Evolutionary conservation across 1,139 yeast genomes (phyloP), one percentile per base, ranked within the genome.

Genomic region (Yamadazyma friedrichii): DNA sequence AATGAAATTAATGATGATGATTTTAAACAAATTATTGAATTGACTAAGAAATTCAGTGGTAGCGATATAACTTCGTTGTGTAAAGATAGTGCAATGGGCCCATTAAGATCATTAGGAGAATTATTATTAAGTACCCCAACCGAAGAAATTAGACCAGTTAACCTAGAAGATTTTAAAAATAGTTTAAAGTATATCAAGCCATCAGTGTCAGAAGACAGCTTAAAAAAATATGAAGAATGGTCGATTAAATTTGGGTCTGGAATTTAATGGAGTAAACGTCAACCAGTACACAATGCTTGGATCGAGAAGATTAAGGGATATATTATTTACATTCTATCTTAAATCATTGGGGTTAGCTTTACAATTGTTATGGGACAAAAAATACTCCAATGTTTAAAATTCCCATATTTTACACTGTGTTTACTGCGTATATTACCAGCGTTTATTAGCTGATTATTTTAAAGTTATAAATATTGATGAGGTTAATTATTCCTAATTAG

Each of bases 71-170:
- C 98, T 1, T 96, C 98, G 0, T 67, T 93, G 50, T 96, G 98
- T 2, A 93, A 93, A 61, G 98, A 93, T 62, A 95, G 97, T 2
- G 98, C 98, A 1, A 91, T 93, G 97, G 97, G 98, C 0, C 98
- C 98, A 1, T 67, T 94, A 42, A 72, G 98, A 50, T 84, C 91
- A 26, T 70, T 93, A 27, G 98, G 98, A 3, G 98, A 93, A 48
- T 82, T 87, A 42, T 72, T 94, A 45, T 69, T 94, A 46, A 78
- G 82, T 50, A 91, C 97, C 0, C 87, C 93, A 6, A 84, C 93
- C 16, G 95, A 88, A 41, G 84, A 83, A 49, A 91, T 94, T 44
- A 67, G 98, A 43, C 85, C 97, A 0, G 81, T 94, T 47, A 75
- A 76, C 31, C 64, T 89, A 40, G 73, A 72, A 22, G 98, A 94